Evolutionary conservation across 83 land plant species (phyloP).

Genomic region (Isoetes engelmannii): DNA sequence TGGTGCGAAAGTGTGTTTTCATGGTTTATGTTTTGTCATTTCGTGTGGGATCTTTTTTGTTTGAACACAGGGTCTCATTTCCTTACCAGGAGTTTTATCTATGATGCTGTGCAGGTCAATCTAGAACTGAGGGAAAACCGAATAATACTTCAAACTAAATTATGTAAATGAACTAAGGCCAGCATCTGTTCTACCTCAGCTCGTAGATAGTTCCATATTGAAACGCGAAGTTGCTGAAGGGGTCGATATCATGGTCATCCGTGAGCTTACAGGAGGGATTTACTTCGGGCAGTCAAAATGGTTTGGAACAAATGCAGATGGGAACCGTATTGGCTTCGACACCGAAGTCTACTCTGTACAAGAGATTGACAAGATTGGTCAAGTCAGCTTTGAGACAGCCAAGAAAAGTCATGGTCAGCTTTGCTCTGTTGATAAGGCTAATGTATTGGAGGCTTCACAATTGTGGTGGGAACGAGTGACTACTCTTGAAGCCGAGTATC

Average conservation of each 20-base stretch:
- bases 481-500: constrained; percentile 59
- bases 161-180: too few relatives aligned
- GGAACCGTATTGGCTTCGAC: constrained; percentile 79
- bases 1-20: too few relatives aligned
- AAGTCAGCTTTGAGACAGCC: constrained; percentile 87
- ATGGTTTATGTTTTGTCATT: too few relatives aligned
- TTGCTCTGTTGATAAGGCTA: constrained; percentile 98
- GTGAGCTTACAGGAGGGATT: constrained; percentile 98
- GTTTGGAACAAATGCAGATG: constrained; percentile 55
- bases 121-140: too few relatives aligned
- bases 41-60: too few relatives aligned
- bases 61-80: too few relatives aligned
- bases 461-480: constrained; percentile 80
- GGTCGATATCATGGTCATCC: constrained; percentile 93
- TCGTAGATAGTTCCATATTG: constrained; percentile 87
- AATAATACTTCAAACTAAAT: too few relatives aligned
- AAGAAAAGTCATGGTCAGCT: constrained; percentile 72
- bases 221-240: constrained; percentile 96
- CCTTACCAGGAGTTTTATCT: too few relatives aligned
- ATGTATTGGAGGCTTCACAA: constrained; percentile 96
- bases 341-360: constrained; percentile 76
- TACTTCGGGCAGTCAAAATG: constrained; percentile 96
- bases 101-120: too few relatives aligned
- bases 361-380: constrained; percentile 97
- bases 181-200: too few relatives aligned